Conservation (phyloP, 2,329 filamentous ascomycete species). For the Colletotrichum sansevieriae region DNA sequence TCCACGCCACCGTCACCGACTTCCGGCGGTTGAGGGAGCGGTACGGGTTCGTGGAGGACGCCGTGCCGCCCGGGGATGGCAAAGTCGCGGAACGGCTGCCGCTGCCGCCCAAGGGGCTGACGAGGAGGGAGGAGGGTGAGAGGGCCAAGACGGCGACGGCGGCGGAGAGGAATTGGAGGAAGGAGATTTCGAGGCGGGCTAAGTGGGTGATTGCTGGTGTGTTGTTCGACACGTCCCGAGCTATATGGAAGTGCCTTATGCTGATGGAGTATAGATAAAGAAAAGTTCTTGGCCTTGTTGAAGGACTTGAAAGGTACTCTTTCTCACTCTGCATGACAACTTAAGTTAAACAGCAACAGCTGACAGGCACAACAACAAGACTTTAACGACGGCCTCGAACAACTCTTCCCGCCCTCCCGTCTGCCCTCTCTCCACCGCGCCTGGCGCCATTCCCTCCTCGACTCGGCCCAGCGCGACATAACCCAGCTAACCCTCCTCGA, state of each 20-base stretch:
- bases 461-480: constrained; percentile 58
- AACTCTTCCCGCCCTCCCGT: constrained; percentile 58
- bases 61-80: too few relatives aligned
- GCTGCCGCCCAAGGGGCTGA: too few relatives aligned
- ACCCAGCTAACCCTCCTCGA: constrained; percentile 58
- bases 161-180: constrained; percentile 3
- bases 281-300: constrained; percentile 57
- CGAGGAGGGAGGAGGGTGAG: not conserved
- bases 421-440: constrained; percentile 58
- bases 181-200: constrained; percentile 53
- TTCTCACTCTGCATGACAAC: too few relatives aligned
- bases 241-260: not conserved
- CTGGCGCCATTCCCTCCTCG: constrained; percentile 62
- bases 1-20: constrained; percentile 60
- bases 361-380: constrained; percentile 46
- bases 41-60: constrained; percentile 56
- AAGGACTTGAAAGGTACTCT: constrained; percentile 55
- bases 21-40: constrained; percentile 56
- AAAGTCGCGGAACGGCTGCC: not conserved
- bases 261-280: constrained; percentile 52
- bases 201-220: constrained; percentile 60
- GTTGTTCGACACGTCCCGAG: constrained; percentile 22
- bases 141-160: too few relatives aligned
- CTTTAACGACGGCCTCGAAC: constrained; percentile 62
- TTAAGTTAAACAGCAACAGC: too few relatives aligned